These are phyloP conservation scores for Colletotrichum godetiae DNA, from an alignment of 2,329 filamentous ascomycete species.

Conservation along the genomic window DNA sequence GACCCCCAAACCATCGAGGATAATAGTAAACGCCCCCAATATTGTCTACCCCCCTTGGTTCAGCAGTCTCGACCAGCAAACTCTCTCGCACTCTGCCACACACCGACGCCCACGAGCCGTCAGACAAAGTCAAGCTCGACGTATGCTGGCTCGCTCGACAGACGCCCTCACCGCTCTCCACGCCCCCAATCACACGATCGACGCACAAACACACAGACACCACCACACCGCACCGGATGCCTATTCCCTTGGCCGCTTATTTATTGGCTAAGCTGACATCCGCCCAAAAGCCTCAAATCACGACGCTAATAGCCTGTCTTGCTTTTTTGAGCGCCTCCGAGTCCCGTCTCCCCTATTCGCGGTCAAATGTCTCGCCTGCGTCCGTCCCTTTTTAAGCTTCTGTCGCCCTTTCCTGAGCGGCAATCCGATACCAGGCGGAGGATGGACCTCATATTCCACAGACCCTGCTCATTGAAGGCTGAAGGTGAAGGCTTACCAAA, in stretches of 20 bases:
- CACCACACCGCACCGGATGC: constrained; percentile 26
- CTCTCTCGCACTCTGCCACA: neutral
- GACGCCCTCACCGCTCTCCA: constrained; percentile 18
- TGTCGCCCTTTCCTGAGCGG: constrained; percentile 34
- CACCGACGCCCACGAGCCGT: neutral
- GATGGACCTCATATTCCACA: constrained; percentile 22
- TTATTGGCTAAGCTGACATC: constrained; percentile 23
- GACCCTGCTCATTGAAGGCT: constrained; percentile 7
- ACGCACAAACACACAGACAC: constrained; percentile 32
- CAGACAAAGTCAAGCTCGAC: neutral
- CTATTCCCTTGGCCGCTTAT: constrained; percentile 17
- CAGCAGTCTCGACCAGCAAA: neutral
- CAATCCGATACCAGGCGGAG: constrained; percentile 22
- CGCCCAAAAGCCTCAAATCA: constrained; percentile 33
- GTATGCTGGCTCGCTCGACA: neutral
- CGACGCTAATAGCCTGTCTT: constrained; percentile 29
- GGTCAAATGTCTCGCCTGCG: constrained; percentile 32
- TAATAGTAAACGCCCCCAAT: neutral
- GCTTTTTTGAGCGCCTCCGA: constrained; percentile 31
- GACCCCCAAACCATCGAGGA: neutral
- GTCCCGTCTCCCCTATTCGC: constrained; percentile 28
- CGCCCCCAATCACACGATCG: constrained; percentile 34
- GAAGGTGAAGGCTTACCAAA: constrained; percentile 16
- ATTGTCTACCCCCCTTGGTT: neutral
- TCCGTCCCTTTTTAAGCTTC: constrained; percentile 35